phyloP scores from a whole-genome alignment of 495 filamentous ascomycete species.

The Trichoderma asperelloides region DNA sequence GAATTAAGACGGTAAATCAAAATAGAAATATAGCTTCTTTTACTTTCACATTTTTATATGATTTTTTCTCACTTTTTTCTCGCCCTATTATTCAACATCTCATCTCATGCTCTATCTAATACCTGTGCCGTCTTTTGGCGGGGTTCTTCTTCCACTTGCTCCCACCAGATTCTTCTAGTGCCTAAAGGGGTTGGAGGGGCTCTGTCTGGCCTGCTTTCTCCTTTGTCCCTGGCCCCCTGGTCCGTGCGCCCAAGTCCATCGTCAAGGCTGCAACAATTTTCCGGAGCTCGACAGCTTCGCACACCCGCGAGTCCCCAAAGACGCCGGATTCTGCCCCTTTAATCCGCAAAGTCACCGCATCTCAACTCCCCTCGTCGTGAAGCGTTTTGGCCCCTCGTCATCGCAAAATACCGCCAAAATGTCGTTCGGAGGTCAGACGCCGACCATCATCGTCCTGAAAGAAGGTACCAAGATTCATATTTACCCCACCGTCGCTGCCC shows the following conservation, averaged over 20 bases:
- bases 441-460: slow-evolving; percentile 97
- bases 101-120: neutral
- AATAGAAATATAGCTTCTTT: too few species aligned
- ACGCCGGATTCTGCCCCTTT: neutral
- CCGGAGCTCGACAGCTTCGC: slow-evolving; percentile 9
- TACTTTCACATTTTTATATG: too few species aligned
- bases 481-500: slow-evolving; percentile 21
- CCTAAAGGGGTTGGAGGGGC: slow-evolving; percentile 8
- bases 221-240: neutral
- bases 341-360: slow-evolving; percentile 6
- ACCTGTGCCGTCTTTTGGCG: too few species aligned
- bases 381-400: neutral
- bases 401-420: slow-evolving; percentile 37
- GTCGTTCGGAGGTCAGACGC: slow-evolving; percentile 97
- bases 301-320: neutral
- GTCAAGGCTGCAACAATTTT: slow-evolving; percentile 11
- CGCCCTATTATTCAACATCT: neutral
- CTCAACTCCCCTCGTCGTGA: neutral
- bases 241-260: slow-evolving; percentile 1
- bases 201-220: neutral
- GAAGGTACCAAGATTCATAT: slow-evolving; percentile 59
- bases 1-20: too few species aligned
- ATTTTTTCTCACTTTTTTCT: too few species aligned
- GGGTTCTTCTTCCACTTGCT: neutral
- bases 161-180: neutral